Percentiles rank a stretch among this genome's conserved stretches.
These are phyloP conservation scores for Planoprotostelium fungivorum DNA, from an alignment of 78 protist genomes.

Conservation along the genomic window DNA sequence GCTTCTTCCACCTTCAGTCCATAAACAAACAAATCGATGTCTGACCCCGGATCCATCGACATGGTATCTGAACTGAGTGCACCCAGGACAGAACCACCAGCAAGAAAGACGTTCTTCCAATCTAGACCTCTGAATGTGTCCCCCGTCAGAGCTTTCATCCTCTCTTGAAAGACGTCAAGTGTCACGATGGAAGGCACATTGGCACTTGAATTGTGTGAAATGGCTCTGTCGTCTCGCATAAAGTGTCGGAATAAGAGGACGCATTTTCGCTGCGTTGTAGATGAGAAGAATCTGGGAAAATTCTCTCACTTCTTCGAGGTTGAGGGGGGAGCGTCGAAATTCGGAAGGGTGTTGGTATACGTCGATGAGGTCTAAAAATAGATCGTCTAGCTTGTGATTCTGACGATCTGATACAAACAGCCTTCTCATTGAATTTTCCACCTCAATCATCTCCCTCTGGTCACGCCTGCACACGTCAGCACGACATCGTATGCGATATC, in stretches of 20 bases:
- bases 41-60: conserved; percentile 4
- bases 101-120: conserved; percentile 69
- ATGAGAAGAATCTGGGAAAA: neutral
- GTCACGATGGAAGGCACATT: neutral
- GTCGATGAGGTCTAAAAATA: neutral
- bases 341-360: neutral
- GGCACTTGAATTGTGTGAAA: neutral
- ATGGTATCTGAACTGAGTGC: neutral
- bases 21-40: conserved; percentile 63
- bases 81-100: conserved; percentile 68
- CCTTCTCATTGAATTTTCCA: neutral
- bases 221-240: neutral
- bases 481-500: too few species aligned
- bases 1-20: conserved; percentile 35
- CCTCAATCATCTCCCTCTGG: neutral
- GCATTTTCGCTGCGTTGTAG: neutral
- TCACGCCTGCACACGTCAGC: neutral
- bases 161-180: neutral
- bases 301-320: neutral
- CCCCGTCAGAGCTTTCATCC: too few species aligned
- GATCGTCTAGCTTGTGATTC: neutral
- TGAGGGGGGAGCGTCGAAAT: neutral
- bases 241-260: neutral
- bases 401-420: neutral
- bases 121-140: neutral